These are phyloP conservation scores for Hypomontagnella monticulosa DNA, from an alignment of 495 filamentous ascomycete species.

Conservation along the genomic window DNA sequence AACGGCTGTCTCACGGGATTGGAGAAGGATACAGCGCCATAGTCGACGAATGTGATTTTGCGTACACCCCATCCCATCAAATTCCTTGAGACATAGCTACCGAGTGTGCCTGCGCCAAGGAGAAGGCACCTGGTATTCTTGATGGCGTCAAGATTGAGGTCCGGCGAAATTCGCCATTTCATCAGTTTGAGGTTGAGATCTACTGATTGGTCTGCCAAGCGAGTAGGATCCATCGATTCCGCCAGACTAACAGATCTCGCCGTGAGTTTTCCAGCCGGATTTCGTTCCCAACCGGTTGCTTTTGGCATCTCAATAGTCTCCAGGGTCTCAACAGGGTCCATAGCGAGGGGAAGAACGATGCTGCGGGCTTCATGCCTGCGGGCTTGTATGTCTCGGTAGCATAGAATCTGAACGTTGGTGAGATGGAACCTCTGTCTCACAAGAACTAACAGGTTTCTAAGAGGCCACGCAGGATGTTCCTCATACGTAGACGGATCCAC, in stretches of 20 bases:
- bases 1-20: slow-evolving; percentile 96
- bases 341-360: slow-evolving; percentile 74
- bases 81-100: slow-evolving; percentile 90
- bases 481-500: slow-evolving; percentile 91
- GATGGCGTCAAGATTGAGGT: slow-evolving; percentile 84
- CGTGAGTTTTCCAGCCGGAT: slow-evolving; percentile 75
- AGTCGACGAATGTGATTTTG: slow-evolving; percentile 96
- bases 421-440: slow-evolving; percentile 84
- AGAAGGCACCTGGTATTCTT: slow-evolving; percentile 92
- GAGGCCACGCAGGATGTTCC: slow-evolving; percentile 87
- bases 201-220: slow-evolving; percentile 92
- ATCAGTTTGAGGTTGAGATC: slow-evolving; percentile 98
- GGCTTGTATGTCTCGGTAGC: slow-evolving; percentile 84
- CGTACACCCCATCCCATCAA: slow-evolving; percentile 97
- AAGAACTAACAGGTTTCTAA: slow-evolving; percentile 88
- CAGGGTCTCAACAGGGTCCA: slow-evolving; percentile 56
- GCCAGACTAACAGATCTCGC: slow-evolving; percentile 80
- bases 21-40: slow-evolving; percentile 93
- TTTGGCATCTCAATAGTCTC: slow-evolving; percentile 72
- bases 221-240: slow-evolving; percentile 88
- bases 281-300: slow-evolving; percentile 94
- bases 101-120: slow-evolving; percentile 94
- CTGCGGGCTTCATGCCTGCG: slow-evolving; percentile 81
- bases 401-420: slow-evolving; percentile 81
- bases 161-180: slow-evolving; percentile 96